Conservation (phyloP, 768 basidiomycete genomes). For the Xanthoconium stramineum region DNA sequence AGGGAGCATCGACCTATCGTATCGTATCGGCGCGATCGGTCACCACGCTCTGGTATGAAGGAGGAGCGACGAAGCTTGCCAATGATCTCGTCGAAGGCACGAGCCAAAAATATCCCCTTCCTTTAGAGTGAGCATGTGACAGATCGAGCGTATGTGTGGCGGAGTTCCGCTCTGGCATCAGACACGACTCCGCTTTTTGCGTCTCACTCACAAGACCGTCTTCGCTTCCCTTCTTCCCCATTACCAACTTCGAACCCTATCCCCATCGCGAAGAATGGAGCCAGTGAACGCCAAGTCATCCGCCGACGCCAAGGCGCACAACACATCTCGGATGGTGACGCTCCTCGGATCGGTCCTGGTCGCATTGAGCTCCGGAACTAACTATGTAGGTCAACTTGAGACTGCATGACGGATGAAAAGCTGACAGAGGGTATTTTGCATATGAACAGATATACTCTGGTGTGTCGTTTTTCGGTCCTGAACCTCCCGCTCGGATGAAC, state of each 20-base stretch:
- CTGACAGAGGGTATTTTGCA: background rate
- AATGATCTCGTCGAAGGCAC: too few species aligned
- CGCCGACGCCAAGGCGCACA: slow-evolving; percentile 15
- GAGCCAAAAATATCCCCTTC: too few species aligned
- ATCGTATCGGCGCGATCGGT: too few species aligned
- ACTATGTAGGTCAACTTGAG: slow-evolving; percentile 54
- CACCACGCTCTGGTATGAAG: too few species aligned
- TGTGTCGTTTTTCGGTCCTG: background rate
- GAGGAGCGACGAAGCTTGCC: too few species aligned
- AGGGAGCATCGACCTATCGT: too few species aligned
- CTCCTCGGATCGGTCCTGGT: slow-evolving; percentile 58
- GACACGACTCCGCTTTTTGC: too few species aligned
- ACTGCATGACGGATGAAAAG: background rate
- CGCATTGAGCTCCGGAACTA: slow-evolving; percentile 64
- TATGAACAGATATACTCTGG: slow-evolving; percentile 29
- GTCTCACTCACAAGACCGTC: too few species aligned
- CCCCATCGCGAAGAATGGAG: slow-evolving; percentile 6
- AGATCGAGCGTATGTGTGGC: too few species aligned
- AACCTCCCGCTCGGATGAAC: background rate
- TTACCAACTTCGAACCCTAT: background rate
- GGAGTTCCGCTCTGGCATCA: too few species aligned
- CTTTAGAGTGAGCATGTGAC: too few species aligned
- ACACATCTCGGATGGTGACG: slow-evolving; percentile 40
- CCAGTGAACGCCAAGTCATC: slow-evolving; percentile 10
- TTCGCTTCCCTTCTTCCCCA: background rate